A percentile compares a stretch with the other conserved stretches of the same genome.
Conservation (phyloP, 2,329 filamentous ascomycete species). For the Fusarium sp. region DNA sequence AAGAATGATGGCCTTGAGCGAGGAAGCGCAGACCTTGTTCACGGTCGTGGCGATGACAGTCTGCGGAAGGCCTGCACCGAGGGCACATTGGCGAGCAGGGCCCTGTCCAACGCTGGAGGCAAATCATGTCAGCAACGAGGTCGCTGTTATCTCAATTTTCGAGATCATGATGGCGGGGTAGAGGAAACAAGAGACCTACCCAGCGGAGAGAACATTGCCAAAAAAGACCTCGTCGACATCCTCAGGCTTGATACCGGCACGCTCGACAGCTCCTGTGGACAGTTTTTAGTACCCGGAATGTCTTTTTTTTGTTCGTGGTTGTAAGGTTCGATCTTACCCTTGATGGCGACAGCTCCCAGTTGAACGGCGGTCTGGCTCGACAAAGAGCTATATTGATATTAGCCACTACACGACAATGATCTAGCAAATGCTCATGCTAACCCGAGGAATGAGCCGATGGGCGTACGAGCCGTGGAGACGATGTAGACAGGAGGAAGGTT, state of each 20-base stretch:
- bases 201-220: slow-evolving; percentile 96
- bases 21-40: slow-evolving; percentile 99
- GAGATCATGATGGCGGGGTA: slow-evolving; percentile 17
- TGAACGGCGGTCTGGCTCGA: slow-evolving; percentile 87
- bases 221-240: slow-evolving; percentile 97
- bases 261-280: slow-evolving; percentile 78
- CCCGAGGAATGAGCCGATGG: slow-evolving; percentile 94
- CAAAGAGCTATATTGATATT: slow-evolving; percentile 72
- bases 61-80: slow-evolving; percentile 86
- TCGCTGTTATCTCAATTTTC: neutral
- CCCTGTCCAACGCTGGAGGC: slow-evolving; percentile 85
- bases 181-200: slow-evolving; percentile 64
- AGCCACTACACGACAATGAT: slow-evolving; percentile 13
- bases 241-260: slow-evolving; percentile 86
- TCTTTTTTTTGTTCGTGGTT: neutral
- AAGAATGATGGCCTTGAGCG: slow-evolving; percentile 92
- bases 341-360: slow-evolving; percentile 91
- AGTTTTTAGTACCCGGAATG: neutral
- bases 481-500: slow-evolving; percentile 92
- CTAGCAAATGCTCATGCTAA: slow-evolving; percentile 52
- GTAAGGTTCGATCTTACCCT: slow-evolving; percentile 68
- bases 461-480: slow-evolving; percentile 89
- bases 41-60: slow-evolving; percentile 88
- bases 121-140: slow-evolving; percentile 24
- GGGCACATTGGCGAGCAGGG: slow-evolving; percentile 92